Conservation (phyloP, 768 basidiomycete genomes). For the Leccinum pellstonianum region DNA sequence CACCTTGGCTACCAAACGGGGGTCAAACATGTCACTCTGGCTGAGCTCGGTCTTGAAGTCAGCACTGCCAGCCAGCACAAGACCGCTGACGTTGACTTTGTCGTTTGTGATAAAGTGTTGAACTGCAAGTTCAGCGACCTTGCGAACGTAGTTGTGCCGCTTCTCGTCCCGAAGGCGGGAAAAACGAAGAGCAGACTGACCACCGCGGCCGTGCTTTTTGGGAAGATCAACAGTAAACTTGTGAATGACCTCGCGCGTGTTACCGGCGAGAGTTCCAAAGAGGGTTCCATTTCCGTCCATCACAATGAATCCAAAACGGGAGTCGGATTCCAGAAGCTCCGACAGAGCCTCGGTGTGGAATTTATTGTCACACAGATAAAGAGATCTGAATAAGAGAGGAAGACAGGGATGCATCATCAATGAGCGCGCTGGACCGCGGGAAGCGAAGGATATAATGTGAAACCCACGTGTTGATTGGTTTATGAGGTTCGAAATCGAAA, state of each 20-base stretch:
- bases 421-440: neutral
- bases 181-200: conserved; percentile 99
- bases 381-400: conserved; percentile 54
- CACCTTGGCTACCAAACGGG: conserved; percentile 80
- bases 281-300: conserved; percentile 99
- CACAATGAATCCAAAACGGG: conserved; percentile 98
- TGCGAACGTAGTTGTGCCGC: conserved; percentile 99
- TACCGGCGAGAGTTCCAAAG: conserved; percentile 93
- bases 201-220: conserved; percentile 99
- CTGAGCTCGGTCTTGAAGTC: conserved; percentile 99
- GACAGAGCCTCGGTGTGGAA: conserved; percentile 98
- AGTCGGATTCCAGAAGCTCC: conserved; percentile 95
- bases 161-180: conserved; percentile 99
- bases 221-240: conserved; percentile 99
- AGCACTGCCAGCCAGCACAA: conserved; percentile 94
- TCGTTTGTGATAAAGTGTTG: conserved; percentile 98
- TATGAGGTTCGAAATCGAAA: conserved; percentile 98
- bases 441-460: neutral
- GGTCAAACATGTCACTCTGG: conserved; percentile 96
- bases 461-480: conserved; percentile 95
- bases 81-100: conserved; percentile 95
- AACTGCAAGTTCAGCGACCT: conserved; percentile 95
- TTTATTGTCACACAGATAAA: conserved; percentile 99
- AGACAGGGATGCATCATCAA: neutral
- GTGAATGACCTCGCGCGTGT: conserved; percentile 95